Conservation (phyloP, 257 asterid species). For the Solanum tacnaense region DNA sequence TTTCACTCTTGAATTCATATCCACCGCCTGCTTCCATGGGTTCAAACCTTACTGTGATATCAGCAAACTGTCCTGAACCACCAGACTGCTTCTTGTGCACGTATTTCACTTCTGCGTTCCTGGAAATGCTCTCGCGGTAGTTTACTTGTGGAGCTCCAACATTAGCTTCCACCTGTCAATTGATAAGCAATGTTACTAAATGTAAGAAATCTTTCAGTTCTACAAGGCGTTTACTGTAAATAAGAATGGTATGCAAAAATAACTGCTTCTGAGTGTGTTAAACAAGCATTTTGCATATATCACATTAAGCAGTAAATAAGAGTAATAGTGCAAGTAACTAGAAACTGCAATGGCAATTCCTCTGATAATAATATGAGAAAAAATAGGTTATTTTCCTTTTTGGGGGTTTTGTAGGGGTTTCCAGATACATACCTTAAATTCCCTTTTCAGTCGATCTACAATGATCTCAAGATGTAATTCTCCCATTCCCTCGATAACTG, state of each 20-base stretch:
- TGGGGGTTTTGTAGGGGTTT: neutral
- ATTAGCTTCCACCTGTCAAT: conserved; percentile 85
- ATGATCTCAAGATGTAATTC: conserved; percentile 94
- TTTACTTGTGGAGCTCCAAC: conserved; percentile 99
- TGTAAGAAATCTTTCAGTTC: neutral
- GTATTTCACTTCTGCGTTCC: conserved; percentile 62
- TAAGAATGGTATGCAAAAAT: neutral
- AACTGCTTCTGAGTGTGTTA: neutral
- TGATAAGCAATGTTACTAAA: neutral
- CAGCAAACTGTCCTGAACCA: conserved; percentile 96
- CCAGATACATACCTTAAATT: conserved; percentile 53
- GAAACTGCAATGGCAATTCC: neutral
- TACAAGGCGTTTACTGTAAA: neutral
- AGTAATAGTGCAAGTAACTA: neutral
- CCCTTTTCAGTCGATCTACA: conserved; percentile 95
- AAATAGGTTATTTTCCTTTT: neutral
- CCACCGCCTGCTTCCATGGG: conserved; percentile 83
- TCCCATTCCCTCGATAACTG: conserved; percentile 99
- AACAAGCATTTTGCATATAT: neutral
- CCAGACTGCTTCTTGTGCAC: conserved; percentile 97
- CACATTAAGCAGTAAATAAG: neutral
- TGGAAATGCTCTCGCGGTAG: conserved; percentile 92
- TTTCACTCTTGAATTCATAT: conserved; percentile 93
- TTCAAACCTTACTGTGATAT: conserved; percentile 77
- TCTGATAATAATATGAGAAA: neutral